Base-by-base conservation (phyloP, 1,139 yeast species). In the Taphrina communis region DNA sequence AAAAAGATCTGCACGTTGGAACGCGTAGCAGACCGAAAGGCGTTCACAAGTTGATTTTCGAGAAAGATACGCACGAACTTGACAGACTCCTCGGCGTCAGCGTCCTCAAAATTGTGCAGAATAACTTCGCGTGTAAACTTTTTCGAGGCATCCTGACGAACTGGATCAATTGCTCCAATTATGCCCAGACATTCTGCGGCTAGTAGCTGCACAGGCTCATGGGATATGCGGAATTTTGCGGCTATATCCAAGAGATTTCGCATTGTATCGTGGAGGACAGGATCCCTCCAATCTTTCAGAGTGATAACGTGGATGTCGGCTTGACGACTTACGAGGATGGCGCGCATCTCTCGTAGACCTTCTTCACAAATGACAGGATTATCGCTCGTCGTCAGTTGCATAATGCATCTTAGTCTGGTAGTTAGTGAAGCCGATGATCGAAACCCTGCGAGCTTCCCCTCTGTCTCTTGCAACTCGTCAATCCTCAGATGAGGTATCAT, bases 1-100 rank as follows among this genome's bases (percentile, higher is more conserved):
- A 93, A 83, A 75, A 88, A 90, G 71, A 90, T 82, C 76, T 95
- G 99, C 66, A 87, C 86, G 36, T 86, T 85, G 0, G 99, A 97
- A 75, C 92, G 92, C 60, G 88, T 89, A 0, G 97, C 88, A 0
- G 97, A 92, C 86, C 96, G 88, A 76, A 92, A 93, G 1, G 91
- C 85, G 56, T 89, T 90, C 9, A 93, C 88, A 19, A 95, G 81
- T 72, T 86, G 83, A 66, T 84, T 84, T 72, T 90, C 89, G 61
- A 93, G 80, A 70, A 93, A 86, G 73, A 84, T 83, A 6, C 86
- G 80, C 19, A 92, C 82, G 75, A 94, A 91, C 4, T 81, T 82
- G 4, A 86, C 81, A 48, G 86, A 85, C 73, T 92, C 97, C 2
- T 77, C 76, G n/a, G 81, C 82, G 66, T 87, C 88, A 12, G 36